These are phyloP conservation scores for Tolypocladium inflatum DNA, from an alignment of 2,329 filamentous ascomycete genomes.

Conservation along the genomic window DNA sequence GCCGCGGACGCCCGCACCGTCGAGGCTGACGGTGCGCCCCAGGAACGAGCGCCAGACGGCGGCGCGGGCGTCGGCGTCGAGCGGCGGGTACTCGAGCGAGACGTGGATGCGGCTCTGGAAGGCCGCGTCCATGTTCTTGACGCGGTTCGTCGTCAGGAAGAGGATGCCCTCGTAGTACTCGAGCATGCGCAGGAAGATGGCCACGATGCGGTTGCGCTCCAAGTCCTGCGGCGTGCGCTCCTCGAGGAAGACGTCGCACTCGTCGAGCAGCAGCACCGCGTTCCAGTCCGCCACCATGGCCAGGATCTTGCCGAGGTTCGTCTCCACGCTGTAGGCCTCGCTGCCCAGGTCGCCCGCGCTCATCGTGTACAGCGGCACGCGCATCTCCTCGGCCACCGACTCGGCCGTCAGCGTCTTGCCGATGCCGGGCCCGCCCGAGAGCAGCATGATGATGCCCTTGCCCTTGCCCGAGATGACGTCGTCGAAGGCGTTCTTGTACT, in stretches of 20 bases:
- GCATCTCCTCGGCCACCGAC: slow-evolving; percentile 38
- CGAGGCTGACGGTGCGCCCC: slow-evolving; percentile 14
- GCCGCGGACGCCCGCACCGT: slow-evolving; percentile 11
- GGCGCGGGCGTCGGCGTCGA: slow-evolving; percentile 24
- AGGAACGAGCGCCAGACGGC: slow-evolving; percentile 32
- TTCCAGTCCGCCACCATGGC: slow-evolving; percentile 55
- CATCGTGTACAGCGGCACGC: slow-evolving; percentile 39
- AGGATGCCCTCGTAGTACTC: slow-evolving; percentile 40
- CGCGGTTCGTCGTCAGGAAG: slow-evolving; percentile 39
- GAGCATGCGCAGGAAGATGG: slow-evolving; percentile 31
- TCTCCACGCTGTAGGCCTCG: slow-evolving; percentile 54
- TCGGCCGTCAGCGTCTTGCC: slow-evolving; percentile 42
- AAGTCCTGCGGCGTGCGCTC: slow-evolving; percentile 23
- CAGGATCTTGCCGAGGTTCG: slow-evolving; percentile 41
- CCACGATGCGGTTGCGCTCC: slow-evolving; percentile 21
- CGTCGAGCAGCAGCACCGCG: slow-evolving; percentile 25
- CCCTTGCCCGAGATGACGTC: slow-evolving; percentile 44
- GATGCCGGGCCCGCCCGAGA: slow-evolving; percentile 37
- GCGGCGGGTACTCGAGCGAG: slow-evolving; percentile 33
- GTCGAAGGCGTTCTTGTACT: slow-evolving; percentile 33
- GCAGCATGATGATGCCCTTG: slow-evolving; percentile 38
- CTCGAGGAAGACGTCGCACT: slow-evolving; percentile 34
- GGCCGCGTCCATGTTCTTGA: slow-evolving; percentile 33
- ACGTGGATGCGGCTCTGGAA: slow-evolving; percentile 40
- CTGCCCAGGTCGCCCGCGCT: slow-evolving; percentile 63